These are phyloP conservation scores for Drechslerella dactyloides DNA, from an alignment of 2,329 filamentous ascomycete genomes.

Conservation along the genomic window DNA sequence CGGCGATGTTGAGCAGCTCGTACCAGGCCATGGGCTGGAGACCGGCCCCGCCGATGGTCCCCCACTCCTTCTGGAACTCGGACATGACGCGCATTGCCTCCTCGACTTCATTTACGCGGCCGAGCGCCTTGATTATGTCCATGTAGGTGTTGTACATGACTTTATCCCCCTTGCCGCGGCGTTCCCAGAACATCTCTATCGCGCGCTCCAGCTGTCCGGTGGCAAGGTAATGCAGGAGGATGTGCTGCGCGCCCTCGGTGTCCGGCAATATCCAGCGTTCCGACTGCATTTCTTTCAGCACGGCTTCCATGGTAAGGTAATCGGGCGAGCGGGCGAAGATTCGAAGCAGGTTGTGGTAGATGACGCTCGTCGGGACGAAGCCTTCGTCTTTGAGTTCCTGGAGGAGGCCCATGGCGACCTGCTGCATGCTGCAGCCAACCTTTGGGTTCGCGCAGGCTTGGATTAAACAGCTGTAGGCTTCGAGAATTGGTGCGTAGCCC, in stretches of 20 bases:
- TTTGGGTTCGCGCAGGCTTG: constrained; percentile 52
- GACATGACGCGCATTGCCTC: constrained; percentile 75
- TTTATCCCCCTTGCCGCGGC: constrained; percentile 66
- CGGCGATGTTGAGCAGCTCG: constrained; percentile 77
- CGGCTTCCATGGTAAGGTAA: constrained; percentile 73
- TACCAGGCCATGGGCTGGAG: constrained; percentile 69
- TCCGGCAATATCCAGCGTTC: constrained; percentile 70
- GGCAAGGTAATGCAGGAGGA: constrained; percentile 76
- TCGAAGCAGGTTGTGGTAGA: constrained; percentile 75
- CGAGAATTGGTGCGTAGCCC: constrained; percentile 48
- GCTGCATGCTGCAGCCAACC: constrained; percentile 48
- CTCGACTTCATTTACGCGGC: constrained; percentile 74
- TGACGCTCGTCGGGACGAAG: constrained; percentile 69
- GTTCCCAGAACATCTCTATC: constrained; percentile 60
- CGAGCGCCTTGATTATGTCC: constrained; percentile 75
- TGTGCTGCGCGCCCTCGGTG: constrained; percentile 68
- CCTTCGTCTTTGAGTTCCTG: constrained; percentile 71
- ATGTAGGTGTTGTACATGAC: constrained; percentile 73
- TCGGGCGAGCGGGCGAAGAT: constrained; percentile 84
- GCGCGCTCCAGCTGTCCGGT: constrained; percentile 85
- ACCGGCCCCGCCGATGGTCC: constrained; percentile 55
- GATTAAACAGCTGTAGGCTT: constrained; percentile 52
- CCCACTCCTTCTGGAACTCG: constrained; percentile 60
- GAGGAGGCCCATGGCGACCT: constrained; percentile 63
- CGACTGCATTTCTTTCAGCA: constrained; percentile 75